Base-by-base conservation (phyloP, 805 yeast genomes). In the Ogataea salicorniae region DNA sequence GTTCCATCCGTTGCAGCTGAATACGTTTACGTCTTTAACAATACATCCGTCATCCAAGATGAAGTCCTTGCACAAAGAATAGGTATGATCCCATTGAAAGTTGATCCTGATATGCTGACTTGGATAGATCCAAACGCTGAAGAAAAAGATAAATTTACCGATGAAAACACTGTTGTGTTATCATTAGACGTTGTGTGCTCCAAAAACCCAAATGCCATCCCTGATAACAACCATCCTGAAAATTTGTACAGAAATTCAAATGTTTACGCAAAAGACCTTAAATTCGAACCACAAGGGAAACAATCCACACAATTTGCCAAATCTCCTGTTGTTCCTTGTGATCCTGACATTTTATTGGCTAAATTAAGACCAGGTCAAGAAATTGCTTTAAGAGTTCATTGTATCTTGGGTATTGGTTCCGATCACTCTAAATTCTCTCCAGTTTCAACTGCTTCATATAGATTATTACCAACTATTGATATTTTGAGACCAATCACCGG, bases 391-490 rank as follows among this genome's bases (percentile, higher is more conserved):
- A 77, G 90, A 62, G 95, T 86, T 48, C 96, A 90, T 70, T 94
- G 97, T 65, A 75, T 91, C 31, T 75, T 92, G 52, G 99, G 99
- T 49, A 71, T 87, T 55, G 99, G 97, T 45, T 70, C 89, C 38
- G 99, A 94, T 67, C 99, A 94, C 68, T 97, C 99, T 50, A 94
- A 94, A 69, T 94, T 88, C 66, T 89, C 97, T 7, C 99, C 99
- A 5, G 99, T 94, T 11, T 80, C 96, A 16, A 94, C 99, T 14
- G 97, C 99, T 3, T 87, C 97, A 14, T 94, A 94, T 71, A 79
- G 99, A 69, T 75, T 94, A 62, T 69, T 94, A 72, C 99, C 99
- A 15, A 84, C 80, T 23, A 91, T 91, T 57, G 82, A 85, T 53
- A 89, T 94, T 46, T 64, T 72, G 37, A 71, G 80, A 52, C 88